Percentiles rank a stretch among this genome's conserved stretches.
These are phyloP conservation scores for Fusarium globosum DNA, from an alignment of 2,329 filamentous ascomycete species.

Conservation along the genomic window DNA sequence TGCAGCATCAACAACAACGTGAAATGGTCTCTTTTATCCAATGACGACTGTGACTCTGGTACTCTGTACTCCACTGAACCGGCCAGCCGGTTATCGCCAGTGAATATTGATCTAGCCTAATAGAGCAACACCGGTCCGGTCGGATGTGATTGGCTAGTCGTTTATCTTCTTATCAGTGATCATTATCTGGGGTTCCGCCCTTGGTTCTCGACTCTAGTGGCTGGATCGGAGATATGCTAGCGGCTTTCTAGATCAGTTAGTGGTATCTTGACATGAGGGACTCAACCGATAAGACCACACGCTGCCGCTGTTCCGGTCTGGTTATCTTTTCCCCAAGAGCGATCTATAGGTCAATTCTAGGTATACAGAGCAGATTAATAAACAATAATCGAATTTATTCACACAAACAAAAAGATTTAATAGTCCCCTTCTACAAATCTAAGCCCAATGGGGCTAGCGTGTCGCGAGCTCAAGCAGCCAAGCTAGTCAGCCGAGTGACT, in stretches of 20 bases:
- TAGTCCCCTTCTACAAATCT: fast-evolving
- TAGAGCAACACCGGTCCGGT: not conserved
- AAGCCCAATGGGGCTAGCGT: no score
- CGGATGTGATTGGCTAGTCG: not conserved
- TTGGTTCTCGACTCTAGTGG: not conserved
- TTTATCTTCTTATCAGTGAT: not conserved
- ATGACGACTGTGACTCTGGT: not conserved
- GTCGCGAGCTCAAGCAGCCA: not conserved
- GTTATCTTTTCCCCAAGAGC: not conserved
- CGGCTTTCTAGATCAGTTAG: not conserved
- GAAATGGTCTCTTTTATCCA: constrained; percentile 2
- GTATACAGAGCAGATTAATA: not conserved
- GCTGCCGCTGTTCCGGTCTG: not conserved
- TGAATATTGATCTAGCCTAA: not conserved
- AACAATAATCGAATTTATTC: fast-evolving
- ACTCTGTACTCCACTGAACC: not conserved
- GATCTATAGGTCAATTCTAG: no score
- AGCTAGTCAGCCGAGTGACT: not conserved
- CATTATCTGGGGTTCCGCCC: not conserved
- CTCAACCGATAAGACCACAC: not conserved
- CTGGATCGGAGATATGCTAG: not conserved
- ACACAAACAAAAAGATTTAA: not conserved
- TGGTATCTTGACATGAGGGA: not conserved
- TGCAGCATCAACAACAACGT: not conserved
- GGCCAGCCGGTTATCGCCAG: not conserved